phyloP scores from a whole-genome alignment of 495 filamentous ascomycete species.

The Lepidopterella palustris region DNA sequence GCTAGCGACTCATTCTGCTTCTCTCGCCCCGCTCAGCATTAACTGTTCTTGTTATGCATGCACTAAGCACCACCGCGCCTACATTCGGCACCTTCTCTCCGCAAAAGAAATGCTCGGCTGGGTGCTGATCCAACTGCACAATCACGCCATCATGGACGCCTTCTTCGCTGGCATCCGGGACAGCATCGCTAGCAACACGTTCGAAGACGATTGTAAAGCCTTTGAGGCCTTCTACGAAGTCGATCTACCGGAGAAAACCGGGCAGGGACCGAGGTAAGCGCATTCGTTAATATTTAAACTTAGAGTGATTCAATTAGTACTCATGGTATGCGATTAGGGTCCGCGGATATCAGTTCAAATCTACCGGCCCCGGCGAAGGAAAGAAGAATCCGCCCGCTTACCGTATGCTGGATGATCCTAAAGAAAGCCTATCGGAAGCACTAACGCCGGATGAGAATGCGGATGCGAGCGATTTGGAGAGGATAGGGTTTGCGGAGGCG shows the following conservation, averaged over 20 bases:
- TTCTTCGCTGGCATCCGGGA: constrained; percentile 70
- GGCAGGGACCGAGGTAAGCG: constrained; percentile 64
- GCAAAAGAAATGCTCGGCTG: constrained; percentile 96
- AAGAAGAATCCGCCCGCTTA: constrained; percentile 66
- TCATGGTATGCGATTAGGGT: constrained; percentile 40
- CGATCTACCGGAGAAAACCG: constrained; percentile 64
- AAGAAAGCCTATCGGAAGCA: constrained; percentile 47
- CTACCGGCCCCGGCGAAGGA: constrained; percentile 53
- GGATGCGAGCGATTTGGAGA: constrained; percentile 49
- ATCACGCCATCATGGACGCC: constrained; percentile 58
- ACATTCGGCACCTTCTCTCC: constrained; percentile 73
- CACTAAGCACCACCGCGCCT: constrained; percentile 75
- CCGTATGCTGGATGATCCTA: constrained; percentile 47
- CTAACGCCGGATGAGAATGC: constrained; percentile 45
- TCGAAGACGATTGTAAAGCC: constrained; percentile 49
- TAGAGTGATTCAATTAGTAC: too few relatives aligned
- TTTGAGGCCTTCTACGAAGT: constrained; percentile 61
- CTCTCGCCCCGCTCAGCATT: constrained; percentile 50
- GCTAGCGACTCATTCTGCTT: constrained; percentile 48
- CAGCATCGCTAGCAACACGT: constrained; percentile 54
- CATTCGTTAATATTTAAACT: neutral
- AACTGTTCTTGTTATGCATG: constrained; percentile 80
- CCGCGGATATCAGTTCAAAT: constrained; percentile 78
- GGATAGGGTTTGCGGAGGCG: constrained; percentile 56
- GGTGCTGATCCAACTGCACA: constrained; percentile 88